phyloP scores from a whole-genome alignment of 1,284 basidiomycete genomes.

The Boletellus deceptivus region DNA sequence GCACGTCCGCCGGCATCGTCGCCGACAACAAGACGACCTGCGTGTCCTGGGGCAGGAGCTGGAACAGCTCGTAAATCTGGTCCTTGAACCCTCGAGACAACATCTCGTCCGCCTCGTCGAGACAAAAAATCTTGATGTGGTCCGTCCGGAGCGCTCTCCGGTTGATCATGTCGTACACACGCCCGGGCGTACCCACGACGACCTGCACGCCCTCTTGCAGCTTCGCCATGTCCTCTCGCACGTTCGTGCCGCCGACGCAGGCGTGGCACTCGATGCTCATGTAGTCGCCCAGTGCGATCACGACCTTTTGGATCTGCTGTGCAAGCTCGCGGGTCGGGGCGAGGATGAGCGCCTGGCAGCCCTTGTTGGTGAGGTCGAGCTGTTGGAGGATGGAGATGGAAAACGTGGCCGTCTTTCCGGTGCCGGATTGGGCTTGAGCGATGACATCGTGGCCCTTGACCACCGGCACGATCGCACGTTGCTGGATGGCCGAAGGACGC shows the following conservation, averaged over 20 bases:
- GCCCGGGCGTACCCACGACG: conserved; percentile 94
- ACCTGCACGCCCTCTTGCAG: conserved; percentile 97
- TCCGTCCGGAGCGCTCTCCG: conserved; percentile 89
- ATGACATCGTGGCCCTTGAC: conserved; percentile 97
- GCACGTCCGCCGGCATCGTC: conserved; percentile 93
- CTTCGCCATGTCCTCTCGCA: conserved; percentile 98
- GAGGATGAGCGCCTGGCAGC: conserved; percentile 94
- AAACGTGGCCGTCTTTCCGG: conserved; percentile 99
- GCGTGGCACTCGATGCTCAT: conserved; percentile 99
- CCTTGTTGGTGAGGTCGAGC: conserved; percentile 90
- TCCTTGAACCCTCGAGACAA: conserved; percentile 99
- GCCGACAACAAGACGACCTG: conserved; percentile 97
- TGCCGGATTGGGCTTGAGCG: conserved; percentile 98
- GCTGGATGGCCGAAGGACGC: conserved; percentile 98
- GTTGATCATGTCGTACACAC: conserved; percentile 99
- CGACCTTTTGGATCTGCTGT: conserved; percentile 96
- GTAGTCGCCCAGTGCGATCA: conserved; percentile 95
- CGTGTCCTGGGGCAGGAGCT: conserved; percentile 96
- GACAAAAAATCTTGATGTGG: conserved; percentile 98
- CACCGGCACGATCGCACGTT: conserved; percentile 95
- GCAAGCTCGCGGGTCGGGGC: conserved; percentile 94
- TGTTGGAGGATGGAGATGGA: conserved; percentile 91
- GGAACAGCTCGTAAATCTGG: conserved; percentile 99
- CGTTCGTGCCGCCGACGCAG: conserved; percentile 95
- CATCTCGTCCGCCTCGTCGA: conserved; percentile 97